These are phyloP conservation scores for Elaeis guineensis DNA, from an alignment of 176 grass and related monocot genomes.

Conservation along the genomic window DNA sequence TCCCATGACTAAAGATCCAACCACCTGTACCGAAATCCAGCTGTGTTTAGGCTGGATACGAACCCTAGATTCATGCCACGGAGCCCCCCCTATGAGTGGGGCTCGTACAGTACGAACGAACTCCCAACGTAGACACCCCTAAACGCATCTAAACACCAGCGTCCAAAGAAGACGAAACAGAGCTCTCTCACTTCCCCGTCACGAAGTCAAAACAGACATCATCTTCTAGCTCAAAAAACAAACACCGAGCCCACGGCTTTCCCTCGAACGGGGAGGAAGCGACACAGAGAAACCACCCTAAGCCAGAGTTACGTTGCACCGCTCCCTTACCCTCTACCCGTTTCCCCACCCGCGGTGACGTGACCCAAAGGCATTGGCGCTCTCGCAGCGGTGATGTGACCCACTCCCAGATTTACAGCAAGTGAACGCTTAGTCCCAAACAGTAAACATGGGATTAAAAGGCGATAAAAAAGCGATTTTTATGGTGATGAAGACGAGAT, in stretches of 20 bases:
- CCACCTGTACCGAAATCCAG: no score
- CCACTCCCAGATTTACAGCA: conserved; percentile 9
- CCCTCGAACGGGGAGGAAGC: neutral
- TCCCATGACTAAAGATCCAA: no score
- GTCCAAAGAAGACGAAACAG: neutral
- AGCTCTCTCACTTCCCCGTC: neutral
- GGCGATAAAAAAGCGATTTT: neutral
- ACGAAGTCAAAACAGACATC: neutral
- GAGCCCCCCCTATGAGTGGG: no score
- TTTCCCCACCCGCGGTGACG: neutral
- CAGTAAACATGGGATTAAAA: neutral
- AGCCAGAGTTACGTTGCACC: neutral
- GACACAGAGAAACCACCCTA: no score
- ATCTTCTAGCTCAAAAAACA: neutral
- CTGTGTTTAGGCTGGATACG: no score
- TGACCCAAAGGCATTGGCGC: neutral
- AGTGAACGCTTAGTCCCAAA: conserved; percentile 1
- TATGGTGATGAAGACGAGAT: neutral
- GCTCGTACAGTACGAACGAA: no score
- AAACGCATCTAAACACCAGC: neutral
- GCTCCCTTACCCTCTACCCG: neutral
- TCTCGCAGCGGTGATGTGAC: neutral
- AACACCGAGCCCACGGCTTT: neutral
- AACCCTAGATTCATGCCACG: no score
- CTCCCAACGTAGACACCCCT: no score